Evolutionary conservation across 176 grass and related monocot genomes (phyloP).

Genomic region (Oryza meridionalis): DNA sequence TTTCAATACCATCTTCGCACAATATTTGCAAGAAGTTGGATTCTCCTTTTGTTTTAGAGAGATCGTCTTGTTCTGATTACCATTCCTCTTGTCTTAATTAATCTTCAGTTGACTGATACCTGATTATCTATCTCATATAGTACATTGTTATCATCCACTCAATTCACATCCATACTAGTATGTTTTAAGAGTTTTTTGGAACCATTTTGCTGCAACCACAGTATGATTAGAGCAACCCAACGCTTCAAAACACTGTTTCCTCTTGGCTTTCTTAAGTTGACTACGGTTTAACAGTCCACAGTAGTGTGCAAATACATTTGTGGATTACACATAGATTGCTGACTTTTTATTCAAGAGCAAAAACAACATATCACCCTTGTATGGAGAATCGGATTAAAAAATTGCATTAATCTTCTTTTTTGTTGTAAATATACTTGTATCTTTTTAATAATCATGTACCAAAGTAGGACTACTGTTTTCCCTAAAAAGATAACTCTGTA

Average conservation of each 20-base stretch:
- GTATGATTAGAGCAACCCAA: background rate
- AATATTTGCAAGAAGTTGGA: conserved; percentile 4
- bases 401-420: background rate
- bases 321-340: conserved; percentile 4
- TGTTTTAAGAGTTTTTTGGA: background rate
- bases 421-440: background rate
- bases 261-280: background rate
- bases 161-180: background rate
- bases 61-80: conserved; percentile 2
- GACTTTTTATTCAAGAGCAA: background rate
- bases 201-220: background rate
- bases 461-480: background rate
- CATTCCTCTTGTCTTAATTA: conserved; percentile 12
- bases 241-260: background rate
- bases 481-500: background rate
- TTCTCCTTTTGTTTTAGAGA: background rate
- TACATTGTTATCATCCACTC: background rate
- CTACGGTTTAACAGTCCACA: background rate
- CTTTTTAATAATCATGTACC: background rate
- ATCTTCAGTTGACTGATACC: background rate
- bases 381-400: background rate
- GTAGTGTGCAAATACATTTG: background rate
- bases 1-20: conserved; percentile 4
- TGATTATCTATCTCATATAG: background rate
- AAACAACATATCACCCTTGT: background rate